These are phyloP conservation scores for Kluyveromyces wickerhamii DNA, from an alignment of 805 yeast genomes.

Conservation along the genomic window DNA sequence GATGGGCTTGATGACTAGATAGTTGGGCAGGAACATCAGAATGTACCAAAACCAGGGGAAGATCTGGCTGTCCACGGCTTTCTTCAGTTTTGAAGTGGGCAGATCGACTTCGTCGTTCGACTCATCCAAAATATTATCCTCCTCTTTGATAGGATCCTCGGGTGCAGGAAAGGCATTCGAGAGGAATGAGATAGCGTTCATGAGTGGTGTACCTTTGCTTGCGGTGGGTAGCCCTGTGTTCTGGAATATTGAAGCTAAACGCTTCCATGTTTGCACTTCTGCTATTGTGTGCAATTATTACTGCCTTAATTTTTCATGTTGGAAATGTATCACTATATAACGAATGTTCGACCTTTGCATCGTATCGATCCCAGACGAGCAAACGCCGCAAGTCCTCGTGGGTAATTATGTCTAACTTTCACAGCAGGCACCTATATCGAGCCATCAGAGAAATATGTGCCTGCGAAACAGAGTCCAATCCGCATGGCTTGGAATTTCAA, in stretches of 20 bases:
- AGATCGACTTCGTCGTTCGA: neutral
- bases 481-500: neutral
- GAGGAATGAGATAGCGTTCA: constrained; percentile 11
- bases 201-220: neutral
- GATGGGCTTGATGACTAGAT: constrained; percentile 46
- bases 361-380: too few species aligned
- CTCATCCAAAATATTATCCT: neutral
- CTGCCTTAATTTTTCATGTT: too few species aligned
- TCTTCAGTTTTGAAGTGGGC: neutral
- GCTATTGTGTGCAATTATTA: too few species aligned
- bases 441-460: neutral
- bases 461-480: neutral
- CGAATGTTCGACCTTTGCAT: too few species aligned
- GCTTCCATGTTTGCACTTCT: too few species aligned
- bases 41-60: constrained; percentile 20
- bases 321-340: too few species aligned
- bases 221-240: neutral
- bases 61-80: neutral
- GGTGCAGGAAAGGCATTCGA: constrained; percentile 6
- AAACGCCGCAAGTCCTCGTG: too few species aligned
- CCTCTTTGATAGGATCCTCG: constrained; percentile 2
- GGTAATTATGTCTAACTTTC: constrained; percentile 3
- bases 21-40: constrained; percentile 41
- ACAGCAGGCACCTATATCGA: constrained; percentile 2
- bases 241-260: neutral